Base-by-base conservation (phyloP, 2,329 filamentous ascomycete genomes). In the Aspergillus caelatus region DNA sequence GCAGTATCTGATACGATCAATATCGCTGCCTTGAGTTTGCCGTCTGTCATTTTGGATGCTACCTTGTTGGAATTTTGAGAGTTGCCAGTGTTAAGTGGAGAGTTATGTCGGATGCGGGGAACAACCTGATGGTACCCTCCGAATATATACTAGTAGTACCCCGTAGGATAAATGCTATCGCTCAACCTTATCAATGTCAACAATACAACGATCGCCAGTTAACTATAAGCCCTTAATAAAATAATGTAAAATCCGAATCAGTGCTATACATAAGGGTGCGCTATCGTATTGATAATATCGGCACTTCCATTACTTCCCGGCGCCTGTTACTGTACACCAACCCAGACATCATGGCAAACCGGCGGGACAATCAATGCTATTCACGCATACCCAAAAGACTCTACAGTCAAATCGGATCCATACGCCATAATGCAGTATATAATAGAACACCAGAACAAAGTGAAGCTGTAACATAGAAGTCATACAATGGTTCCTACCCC, bases 1-100 rank as follows among this genome's bases (percentile, higher is more conserved):
- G 94, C 95, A 7, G 95, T 99, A 57, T 96, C 96, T 1, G 95
- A 98, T 45, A 99, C 85, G 68, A 98, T 86, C 60, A 99, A 84
- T 56, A 99, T 89, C 9, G 91, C 92, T 39, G 89, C 90, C 74
- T 83, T 90, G 14, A 98, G 82, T 58, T 69, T 71, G 55, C 62
- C 58, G 23, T 72, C 73, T 36, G 69, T 59, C 76, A 78, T 78
- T 53, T 32, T 73, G 56, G 30, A 57, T 60, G 62, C 50, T 54
- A 32, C 65, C 59, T 64, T 57, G 59, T 57, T 46, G 58, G 62
- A 41, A n/a, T 41, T 41, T n/a, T 9, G 16, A 41, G 39, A 41
- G 26, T 26, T 26, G 26, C 4, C 4, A 41, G 63, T 62, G 63
- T 45, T 62, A 56, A 41, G 34, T 16, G 12, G 34, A 36, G 52